Evolutionary conservation across 2,329 filamentous ascomycete species (phyloP), one percentile per base, ranked within the genome.

Genomic region (Akanthomyces dipterigenus): DNA sequence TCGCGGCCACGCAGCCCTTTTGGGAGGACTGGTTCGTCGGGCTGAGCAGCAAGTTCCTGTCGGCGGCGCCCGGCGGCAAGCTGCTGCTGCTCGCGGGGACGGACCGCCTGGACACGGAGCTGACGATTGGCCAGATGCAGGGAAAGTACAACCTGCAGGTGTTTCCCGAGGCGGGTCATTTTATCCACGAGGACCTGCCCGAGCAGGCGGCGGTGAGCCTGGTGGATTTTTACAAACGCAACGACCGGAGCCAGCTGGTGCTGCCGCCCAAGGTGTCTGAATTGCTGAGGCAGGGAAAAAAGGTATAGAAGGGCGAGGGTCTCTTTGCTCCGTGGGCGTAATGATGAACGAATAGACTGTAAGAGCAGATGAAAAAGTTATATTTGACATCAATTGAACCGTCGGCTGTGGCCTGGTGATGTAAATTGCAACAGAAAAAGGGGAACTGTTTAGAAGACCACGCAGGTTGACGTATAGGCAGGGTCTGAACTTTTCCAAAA

Each of bases 51-150:
- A 96, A 96, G 75, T 99, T 98, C 70, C 80, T 97, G 48, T 82
- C 81, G 57, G 90, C 81, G 57, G 90, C 89, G 0, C 86, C 83
- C 64, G 93, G 91, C 31, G 93, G 92, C 9, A 97, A 97, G 73
- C 74, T 96, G 63, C 77, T 97, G 55, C 76, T 97, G 56, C 81
- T 97, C 36, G 93, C 93, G 3, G 93, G 93, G 20, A 96, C 93
- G 12, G 93, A 97, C 76, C 82, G 93, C 54, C 74, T 97, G 62
- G 93, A 97, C 72, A 96, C 90, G 66, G 93, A 96, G 70, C 76
- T 97, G 69, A 96, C 91, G 73, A 96, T 97, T 72, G 93, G 93
- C 18, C 93, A 97, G 76, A 97, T 97, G 93, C 93, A 97, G 79
- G 93, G 91, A 5, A 98, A 98, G 80, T 99, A 98, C 71, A 92